Evolutionary conservation across 139 green algal genomes (phyloP), one percentile per base, ranked within the genome.

Genomic region (Limnomonas spitsbergensis): DNA sequence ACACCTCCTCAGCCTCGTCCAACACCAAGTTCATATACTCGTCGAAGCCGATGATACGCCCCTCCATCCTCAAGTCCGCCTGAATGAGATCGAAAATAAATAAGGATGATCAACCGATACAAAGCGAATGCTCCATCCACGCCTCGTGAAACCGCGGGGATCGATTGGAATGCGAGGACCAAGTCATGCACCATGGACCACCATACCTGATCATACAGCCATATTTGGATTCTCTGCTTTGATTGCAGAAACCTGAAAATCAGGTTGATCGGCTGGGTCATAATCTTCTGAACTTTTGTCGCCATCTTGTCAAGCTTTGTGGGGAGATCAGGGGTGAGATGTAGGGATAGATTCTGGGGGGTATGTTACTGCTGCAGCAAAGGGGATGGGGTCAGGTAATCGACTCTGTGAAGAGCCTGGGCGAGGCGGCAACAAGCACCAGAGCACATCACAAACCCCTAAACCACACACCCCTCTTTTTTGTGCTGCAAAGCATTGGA

Each of bases 11-110:
- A 7, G 95, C 94, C 53, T 98, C 96, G n/a, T 99, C 96, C 56
- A 99, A 84, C 72, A 99, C 96, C 36, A 99, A 83, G 81, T 99
- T 99, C 96, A 99, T 99, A 91, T 99, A 99, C 85, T 99, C 96
- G 82, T 99, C 96, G 77, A 99, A 99, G 0, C 96, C 95, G 73
- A 98, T 96, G 85, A 99, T 98, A n/a, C 88, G 86, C 0, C 95
- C 96, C 79, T 99, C 96, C 26, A 99, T 93, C 0, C 92, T 80
- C 47, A 97, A 68, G 83, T 99, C 95, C 9, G 79, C 90, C 76
- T 74, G 68, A 9, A 47, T 54, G 42, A 6, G n/a, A n/a, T n/a
- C n/a, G 20, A 61, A 29, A 61, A 61, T 61, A 29, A 20, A 61
- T 61, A 20, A 61, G 20, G 20, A 61, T 61, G n/a, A n/a, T n/a